These are phyloP conservation scores for Backusella luteola DNA, from an alignment of 192 early-diverging fungal genomes.

Conservation along the genomic window DNA sequence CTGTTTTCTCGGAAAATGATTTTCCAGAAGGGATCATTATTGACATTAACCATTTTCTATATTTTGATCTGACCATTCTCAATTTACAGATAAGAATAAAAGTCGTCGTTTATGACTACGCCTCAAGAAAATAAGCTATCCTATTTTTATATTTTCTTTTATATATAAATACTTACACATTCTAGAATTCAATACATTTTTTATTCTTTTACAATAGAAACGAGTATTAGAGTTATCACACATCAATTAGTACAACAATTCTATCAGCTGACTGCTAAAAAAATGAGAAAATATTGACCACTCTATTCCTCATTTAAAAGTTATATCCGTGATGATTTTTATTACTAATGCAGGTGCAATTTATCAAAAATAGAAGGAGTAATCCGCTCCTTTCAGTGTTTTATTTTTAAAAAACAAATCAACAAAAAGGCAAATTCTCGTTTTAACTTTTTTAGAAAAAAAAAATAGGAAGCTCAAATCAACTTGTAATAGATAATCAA, in stretches of 20 bases:
- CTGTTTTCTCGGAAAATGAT: background rate
- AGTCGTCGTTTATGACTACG: background rate
- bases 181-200: background rate
- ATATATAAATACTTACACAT: background rate
- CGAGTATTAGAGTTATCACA: background rate
- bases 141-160: too few relatives aligned
- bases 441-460: background rate
- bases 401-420: background rate
- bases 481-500: background rate
- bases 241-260: background rate
- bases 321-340: background rate
- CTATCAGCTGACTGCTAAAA: constrained; percentile 1
- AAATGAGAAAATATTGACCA: background rate
- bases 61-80: background rate
- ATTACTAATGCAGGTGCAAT: background rate
- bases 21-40: background rate
- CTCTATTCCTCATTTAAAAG: background rate
- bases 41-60: background rate
- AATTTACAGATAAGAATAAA: background rate
- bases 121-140: background rate
- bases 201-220: background rate
- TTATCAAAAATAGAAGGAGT: background rate
- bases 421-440: background rate
- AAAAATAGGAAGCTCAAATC: background rate
- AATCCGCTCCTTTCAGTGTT: background rate